A percentile compares a stretch with the other conserved stretches of the same genome.
Conservation (phyloP, 768 basidiomycete genomes). For the Termitomyces sp. region DNA sequence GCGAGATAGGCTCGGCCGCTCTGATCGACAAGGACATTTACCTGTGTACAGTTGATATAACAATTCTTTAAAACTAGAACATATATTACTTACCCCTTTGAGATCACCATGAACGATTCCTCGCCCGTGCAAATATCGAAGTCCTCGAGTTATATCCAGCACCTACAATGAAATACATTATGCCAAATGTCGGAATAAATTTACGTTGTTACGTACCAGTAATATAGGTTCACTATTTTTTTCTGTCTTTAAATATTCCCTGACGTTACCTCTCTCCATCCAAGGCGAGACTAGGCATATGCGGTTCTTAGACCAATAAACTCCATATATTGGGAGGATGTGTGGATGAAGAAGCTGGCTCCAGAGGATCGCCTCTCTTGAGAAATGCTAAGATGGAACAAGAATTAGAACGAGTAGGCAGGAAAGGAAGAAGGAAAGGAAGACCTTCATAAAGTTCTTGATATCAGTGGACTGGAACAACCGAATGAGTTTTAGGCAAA, state of each 20-base stretch:
- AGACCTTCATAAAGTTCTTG: neutral
- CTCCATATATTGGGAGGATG: neutral
- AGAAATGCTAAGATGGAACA: neutral
- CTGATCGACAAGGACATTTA: conserved; percentile 20
- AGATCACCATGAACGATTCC: neutral
- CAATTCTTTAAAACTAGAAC: neutral
- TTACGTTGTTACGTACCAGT: neutral
- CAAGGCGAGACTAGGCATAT: neutral
- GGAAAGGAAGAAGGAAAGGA: neutral
- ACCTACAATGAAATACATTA: neutral
- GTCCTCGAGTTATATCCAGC: neutral
- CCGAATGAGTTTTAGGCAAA: conserved; percentile 1
- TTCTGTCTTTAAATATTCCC: neutral
- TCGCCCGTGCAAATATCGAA: neutral
- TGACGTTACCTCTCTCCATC: conserved; percentile 1
- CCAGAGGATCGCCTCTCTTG: conserved; percentile 1
- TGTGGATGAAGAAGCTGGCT: neutral
- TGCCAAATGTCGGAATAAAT: neutral
- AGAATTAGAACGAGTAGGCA: neutral
- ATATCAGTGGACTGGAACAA: neutral
- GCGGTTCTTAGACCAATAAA: neutral
- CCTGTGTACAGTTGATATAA: conserved; percentile 7
- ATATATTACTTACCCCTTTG: neutral
- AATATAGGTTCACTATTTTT: neutral
- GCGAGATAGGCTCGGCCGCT: conserved; percentile 20